These are phyloP conservation scores for Hypoxylon subgilvum DNA, from an alignment of 495 filamentous ascomycete genomes.

Conservation along the genomic window DNA sequence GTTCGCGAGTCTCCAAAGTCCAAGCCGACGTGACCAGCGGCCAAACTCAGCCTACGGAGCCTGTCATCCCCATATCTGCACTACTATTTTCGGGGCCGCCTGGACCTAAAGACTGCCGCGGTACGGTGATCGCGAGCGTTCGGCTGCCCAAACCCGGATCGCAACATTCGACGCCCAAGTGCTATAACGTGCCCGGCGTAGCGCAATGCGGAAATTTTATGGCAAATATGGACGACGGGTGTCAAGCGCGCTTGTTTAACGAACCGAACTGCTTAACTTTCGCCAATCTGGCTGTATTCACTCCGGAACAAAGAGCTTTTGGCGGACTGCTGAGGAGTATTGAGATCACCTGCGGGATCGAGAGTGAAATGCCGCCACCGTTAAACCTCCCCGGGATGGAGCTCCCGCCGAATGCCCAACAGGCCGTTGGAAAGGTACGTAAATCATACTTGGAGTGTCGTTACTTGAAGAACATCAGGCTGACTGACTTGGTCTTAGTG, in stretches of 20 bases:
- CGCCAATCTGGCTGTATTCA: slow-evolving; percentile 50
- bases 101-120: slow-evolving; percentile 47
- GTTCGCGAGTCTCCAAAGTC: slow-evolving; percentile 34
- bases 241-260: slow-evolving; percentile 49
- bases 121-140: slow-evolving; percentile 37
- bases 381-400: slow-evolving; percentile 36
- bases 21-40: slow-evolving; percentile 44
- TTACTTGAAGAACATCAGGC: slow-evolving; percentile 16
- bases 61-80: slow-evolving; percentile 40
- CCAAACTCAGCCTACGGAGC: slow-evolving; percentile 22
- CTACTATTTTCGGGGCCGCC: slow-evolving; percentile 48
- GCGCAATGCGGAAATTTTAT: slow-evolving; percentile 47
- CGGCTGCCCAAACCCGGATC: slow-evolving; percentile 35
- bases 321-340: slow-evolving; percentile 47
- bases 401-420: slow-evolving; percentile 29
- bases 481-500: slow-evolving; percentile 14
- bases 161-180: slow-evolving; percentile 33
- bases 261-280: slow-evolving; percentile 45
- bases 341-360: slow-evolving; percentile 45
- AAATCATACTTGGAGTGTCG: neutral
- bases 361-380: slow-evolving; percentile 31
- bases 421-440: slow-evolving; percentile 37
- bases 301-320: slow-evolving; percentile 43
- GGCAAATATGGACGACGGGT: slow-evolving; percentile 47
- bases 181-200: slow-evolving; percentile 43